Percentiles rank a stretch among this genome's conserved stretches.
Evolutionary conservation across 2,329 filamentous ascomycete species (phyloP).

Genomic region (Shiraia bambusicola): DNA sequence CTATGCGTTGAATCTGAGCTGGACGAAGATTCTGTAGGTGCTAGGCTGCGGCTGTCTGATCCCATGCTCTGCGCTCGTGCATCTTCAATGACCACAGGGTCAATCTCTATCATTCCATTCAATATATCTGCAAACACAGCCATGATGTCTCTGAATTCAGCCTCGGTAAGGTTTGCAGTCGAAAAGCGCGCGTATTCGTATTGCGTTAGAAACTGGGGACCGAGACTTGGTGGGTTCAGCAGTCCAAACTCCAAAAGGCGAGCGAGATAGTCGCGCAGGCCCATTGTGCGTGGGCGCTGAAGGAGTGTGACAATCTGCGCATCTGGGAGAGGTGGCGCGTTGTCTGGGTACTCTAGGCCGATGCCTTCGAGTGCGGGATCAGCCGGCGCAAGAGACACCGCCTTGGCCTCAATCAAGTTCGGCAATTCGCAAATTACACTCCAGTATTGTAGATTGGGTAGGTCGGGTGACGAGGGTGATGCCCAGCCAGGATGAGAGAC

Average conservation of each 20-base stretch:
- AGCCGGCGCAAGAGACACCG: constrained; percentile 76
- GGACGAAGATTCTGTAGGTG: constrained; percentile 30
- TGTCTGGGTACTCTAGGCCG: constrained; percentile 22
- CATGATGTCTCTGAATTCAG: constrained; percentile 78
- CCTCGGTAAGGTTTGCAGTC: constrained; percentile 64
- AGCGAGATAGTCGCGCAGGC: constrained; percentile 74
- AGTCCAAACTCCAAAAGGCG: constrained; percentile 70
- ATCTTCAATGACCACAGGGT: constrained; percentile 55
- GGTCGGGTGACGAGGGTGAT: constrained; percentile 71
- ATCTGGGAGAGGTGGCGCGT: constrained; percentile 54
- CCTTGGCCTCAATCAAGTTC: constrained; percentile 88
- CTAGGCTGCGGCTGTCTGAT: constrained; percentile 38
- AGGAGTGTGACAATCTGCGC: constrained; percentile 69
- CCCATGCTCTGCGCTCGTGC: constrained; percentile 30
- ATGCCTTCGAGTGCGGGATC: constrained; percentile 47
- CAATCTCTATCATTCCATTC: constrained; percentile 69
- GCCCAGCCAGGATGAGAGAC: constrained; percentile 89
- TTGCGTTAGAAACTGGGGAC: constrained; percentile 64
- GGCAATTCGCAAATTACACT: constrained; percentile 82
- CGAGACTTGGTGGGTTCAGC: constrained; percentile 53
- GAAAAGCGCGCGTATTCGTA: constrained; percentile 91
- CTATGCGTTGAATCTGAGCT: constrained; percentile 9
- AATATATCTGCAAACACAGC: constrained; percentile 79
- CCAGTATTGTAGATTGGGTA: constrained; percentile 80
- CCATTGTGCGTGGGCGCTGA: constrained; percentile 69